Evolutionary conservation across 805 yeast species (phyloP).

Genomic region (Myxozyma geophila): DNA sequence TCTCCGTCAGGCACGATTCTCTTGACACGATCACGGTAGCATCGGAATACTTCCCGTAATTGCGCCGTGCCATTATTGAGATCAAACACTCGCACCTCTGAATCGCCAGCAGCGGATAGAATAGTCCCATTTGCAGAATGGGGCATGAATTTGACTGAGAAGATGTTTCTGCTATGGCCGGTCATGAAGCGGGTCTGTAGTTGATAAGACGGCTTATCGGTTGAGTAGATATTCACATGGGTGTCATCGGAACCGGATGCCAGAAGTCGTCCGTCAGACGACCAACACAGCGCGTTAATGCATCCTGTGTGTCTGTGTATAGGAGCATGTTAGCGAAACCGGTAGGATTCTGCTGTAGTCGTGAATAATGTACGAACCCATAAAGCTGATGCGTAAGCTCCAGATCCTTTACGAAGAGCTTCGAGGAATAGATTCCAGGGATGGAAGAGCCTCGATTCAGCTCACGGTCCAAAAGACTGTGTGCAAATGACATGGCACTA

Average conservation of each 20-base stretch:
- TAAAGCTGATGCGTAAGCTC: conserved; percentile 33
- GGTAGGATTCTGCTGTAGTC: not conserved
- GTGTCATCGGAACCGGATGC: conserved; percentile 38
- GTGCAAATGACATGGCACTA: conserved; percentile 6
- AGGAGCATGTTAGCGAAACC: not conserved
- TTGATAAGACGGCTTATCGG: conserved; percentile 24
- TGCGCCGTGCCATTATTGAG: conserved; percentile 24
- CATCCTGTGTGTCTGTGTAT: conserved; percentile 32
- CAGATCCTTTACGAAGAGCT: conserved; percentile 21
- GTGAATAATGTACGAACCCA: conserved; percentile 15
- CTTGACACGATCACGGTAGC: conserved; percentile 32
- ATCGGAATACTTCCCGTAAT: conserved; percentile 6
- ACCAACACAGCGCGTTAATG: conserved; percentile 36
- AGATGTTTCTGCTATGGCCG: conserved; percentile 36
- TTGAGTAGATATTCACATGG: conserved; percentile 32
- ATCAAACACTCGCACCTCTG: conserved; percentile 33
- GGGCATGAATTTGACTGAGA: conserved; percentile 36
- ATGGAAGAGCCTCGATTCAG: conserved; percentile 2
- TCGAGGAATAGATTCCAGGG: conserved; percentile 20
- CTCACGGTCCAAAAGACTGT: conserved; percentile 10
- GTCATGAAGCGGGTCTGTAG: conserved; percentile 30
- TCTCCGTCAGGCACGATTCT: conserved; percentile 32
- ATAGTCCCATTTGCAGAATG: conserved; percentile 23
- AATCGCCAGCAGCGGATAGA: conserved; percentile 34
- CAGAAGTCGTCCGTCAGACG: conserved; percentile 31